A percentile compares a stretch with the other conserved stretches of the same genome.
phyloP scores from a whole-genome alignment of 148 eudicot species.

The Arbutus unedo region DNA sequence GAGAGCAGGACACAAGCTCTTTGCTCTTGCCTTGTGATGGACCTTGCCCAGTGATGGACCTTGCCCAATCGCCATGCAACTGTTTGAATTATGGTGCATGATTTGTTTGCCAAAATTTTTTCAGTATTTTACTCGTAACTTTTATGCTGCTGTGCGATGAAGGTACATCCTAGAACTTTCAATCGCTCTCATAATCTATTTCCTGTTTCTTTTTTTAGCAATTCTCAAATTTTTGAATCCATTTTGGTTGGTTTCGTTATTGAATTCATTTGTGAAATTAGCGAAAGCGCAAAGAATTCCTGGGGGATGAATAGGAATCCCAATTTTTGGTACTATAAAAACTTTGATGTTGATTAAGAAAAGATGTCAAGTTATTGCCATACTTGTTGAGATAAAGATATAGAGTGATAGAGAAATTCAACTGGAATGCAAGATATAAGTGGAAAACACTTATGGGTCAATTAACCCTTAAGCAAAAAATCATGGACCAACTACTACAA shows the following conservation, averaged over 20 bases:
- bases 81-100: not conserved
- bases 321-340: too few relatives aligned
- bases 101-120: not conserved
- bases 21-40: not conserved
- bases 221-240: not conserved
- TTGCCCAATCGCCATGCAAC: not conserved
- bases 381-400: too few relatives aligned
- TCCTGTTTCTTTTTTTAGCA: not conserved
- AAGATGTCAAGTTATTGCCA: too few relatives aligned
- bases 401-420: too few relatives aligned
- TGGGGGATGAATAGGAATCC: too few relatives aligned
- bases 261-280: too few relatives aligned
- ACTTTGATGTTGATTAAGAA: too few relatives aligned
- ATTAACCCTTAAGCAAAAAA: too few relatives aligned
- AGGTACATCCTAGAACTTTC: not conserved
- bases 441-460: too few relatives aligned
- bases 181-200: not conserved
- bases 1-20: not conserved
- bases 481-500: too few relatives aligned
- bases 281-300: too few relatives aligned
- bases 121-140: not conserved
- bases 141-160: not conserved
- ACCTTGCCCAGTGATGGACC: not conserved
- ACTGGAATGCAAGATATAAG: too few relatives aligned
- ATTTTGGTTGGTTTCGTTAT: not conserved